phyloP scores from a whole-genome alignment of 139 green algal species.

The Haematococcus sp. region DNA sequence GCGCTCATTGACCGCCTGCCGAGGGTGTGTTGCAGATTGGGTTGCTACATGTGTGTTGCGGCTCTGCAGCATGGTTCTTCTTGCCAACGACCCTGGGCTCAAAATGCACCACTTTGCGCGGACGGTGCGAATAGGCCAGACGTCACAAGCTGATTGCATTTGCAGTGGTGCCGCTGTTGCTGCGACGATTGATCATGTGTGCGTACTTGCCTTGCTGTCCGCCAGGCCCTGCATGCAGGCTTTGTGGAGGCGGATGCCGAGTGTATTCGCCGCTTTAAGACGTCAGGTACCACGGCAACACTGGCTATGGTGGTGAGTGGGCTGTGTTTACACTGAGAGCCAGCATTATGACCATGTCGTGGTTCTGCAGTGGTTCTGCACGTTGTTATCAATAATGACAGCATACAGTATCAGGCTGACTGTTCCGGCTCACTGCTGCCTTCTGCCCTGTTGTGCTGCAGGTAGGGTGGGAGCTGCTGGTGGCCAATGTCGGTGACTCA shows the following conservation, averaged over 20 bases:
- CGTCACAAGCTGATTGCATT: background rate
- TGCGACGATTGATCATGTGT: no score
- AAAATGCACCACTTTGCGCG: no score
- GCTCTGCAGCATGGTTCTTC: no score
- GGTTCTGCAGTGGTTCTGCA: no score
- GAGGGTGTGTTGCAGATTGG: conserved; percentile 27
- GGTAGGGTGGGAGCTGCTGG: conserved; percentile 76
- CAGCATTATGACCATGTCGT: no score
- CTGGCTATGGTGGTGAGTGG: conserved; percentile 55
- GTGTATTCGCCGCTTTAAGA: conserved; percentile 34
- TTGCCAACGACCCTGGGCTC: no score
- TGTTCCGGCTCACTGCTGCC: no score
- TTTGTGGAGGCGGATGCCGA: conserved; percentile 45
- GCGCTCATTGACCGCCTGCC: conserved; percentile 44
- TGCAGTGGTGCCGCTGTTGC: background rate
- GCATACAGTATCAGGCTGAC: no score
- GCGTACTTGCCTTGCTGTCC: background rate
- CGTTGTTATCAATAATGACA: no score
- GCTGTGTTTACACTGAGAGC: background rate
- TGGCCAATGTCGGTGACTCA: conserved; percentile 87
- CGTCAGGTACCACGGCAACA: conserved; percentile 76
- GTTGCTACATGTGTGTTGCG: no score
- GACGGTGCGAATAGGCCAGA: no score
- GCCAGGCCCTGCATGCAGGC: conserved; percentile 46
- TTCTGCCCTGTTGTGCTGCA: background rate